A percentile compares a stretch with the other conserved stretches of the same genome.
Conservation (phyloP, 768 basidiomycete genomes). For the Mycena rebaudengoi region DNA sequence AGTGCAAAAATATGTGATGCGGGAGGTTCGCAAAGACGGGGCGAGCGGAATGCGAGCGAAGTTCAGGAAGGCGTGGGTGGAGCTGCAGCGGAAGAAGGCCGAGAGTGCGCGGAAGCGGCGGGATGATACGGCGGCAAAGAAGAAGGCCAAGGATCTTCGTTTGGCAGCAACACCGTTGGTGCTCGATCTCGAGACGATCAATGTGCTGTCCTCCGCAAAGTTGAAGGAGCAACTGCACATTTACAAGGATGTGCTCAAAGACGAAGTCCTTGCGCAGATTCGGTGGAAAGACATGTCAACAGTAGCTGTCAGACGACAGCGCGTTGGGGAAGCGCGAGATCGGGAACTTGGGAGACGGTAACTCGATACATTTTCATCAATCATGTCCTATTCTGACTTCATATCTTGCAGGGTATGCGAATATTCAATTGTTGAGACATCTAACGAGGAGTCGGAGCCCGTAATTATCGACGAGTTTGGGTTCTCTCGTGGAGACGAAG, state of each 20-base stretch:
- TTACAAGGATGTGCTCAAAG: background rate
- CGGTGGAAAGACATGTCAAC: background rate
- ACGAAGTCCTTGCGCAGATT: background rate
- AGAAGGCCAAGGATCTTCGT: background rate
- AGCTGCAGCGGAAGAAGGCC: background rate
- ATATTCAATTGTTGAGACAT: too few species aligned
- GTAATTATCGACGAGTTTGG: too few species aligned
- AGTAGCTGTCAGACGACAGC: background rate
- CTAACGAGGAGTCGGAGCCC: too few species aligned
- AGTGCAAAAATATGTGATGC: conserved; percentile 23
- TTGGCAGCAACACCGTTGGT: background rate
- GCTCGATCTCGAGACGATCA: background rate
- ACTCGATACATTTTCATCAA: too few species aligned
- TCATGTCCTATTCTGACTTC: too few species aligned
- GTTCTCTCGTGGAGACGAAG: too few species aligned
- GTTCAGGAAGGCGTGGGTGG: background rate
- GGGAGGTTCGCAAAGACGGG: conserved; percentile 7
- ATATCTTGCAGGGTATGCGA: too few species aligned
- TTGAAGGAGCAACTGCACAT: background rate
- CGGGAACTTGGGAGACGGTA: background rate
- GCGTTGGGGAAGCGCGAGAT: background rate
- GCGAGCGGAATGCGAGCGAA: conserved; percentile 4
- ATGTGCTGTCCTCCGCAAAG: background rate
- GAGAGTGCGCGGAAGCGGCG: background rate
- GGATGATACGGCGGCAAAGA: background rate